Percentiles rank a stretch among this genome's conserved stretches.
Evolutionary conservation across 768 basidiomycete species (phyloP).

Genomic region (Naematelia aurantialba): DNA sequence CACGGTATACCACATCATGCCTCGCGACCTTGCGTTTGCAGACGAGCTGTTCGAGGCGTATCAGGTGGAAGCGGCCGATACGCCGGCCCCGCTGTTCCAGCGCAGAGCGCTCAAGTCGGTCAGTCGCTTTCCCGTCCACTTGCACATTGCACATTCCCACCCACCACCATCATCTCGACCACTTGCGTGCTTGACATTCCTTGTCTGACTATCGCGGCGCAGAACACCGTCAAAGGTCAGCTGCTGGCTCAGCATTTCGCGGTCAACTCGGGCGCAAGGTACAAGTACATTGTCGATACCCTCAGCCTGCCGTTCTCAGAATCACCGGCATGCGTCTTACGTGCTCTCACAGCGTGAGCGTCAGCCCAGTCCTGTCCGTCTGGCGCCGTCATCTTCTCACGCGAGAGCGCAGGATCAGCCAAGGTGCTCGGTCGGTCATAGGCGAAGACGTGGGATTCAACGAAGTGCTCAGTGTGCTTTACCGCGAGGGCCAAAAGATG

Average conservation of each 20-base stretch:
- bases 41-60: constrained; percentile 27
- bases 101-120: constrained; percentile 22
- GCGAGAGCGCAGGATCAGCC: constrained; percentile 10
- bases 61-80: constrained; percentile 18
- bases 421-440: constrained; percentile 8
- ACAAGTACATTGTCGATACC: constrained; percentile 43
- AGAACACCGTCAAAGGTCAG: constrained; percentile 22
- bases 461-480: constrained; percentile 42
- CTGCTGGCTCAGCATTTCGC: constrained; percentile 42
- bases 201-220: too few species aligned
- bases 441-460: constrained; percentile 33
- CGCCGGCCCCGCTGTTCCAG: constrained; percentile 23
- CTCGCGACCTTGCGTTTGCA: not conserved
- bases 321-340: constrained; percentile 21
- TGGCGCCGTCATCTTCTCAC: not conserved
- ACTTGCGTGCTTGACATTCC: not conserved
- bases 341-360: constrained; percentile 21
- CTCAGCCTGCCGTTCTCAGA: constrained; percentile 32
- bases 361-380: not conserved
- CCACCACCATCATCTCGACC: not conserved
- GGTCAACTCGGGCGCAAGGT: constrained; percentile 31
- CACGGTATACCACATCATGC: constrained; percentile 25
- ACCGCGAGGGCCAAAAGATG: constrained; percentile 42
- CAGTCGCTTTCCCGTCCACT: not conserved
- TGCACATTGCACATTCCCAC: too few species aligned